Base-by-base conservation (phyloP, 139 green algal genomes). In the Pleodorina starrii region DNA sequence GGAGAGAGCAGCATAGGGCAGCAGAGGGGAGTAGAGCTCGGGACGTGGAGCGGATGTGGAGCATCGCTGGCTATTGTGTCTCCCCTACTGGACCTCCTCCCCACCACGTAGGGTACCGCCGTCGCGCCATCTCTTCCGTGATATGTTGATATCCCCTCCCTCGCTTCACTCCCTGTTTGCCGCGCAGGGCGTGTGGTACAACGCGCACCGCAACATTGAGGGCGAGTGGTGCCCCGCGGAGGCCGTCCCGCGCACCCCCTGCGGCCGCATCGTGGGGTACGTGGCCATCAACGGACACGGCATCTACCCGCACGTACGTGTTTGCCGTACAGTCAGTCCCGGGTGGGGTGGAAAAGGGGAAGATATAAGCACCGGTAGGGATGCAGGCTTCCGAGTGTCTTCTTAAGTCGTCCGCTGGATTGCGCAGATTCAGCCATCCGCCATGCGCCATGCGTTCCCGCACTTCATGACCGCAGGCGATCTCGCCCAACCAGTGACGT, bases 161-260 rank as follows among this genome's bases (percentile, higher is more conserved):
- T n/a, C n/a, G n/a, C n/a, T n/a, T n/a, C n/a, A n/a, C 54, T 66
- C 3, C n/a, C 76, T 32, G 3, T 69, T 32, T 32, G 35, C 76
- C 1, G 4, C 46, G 25, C 72, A 85, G 72, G 85, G 85, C 42
- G 73, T 90, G 72, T 90, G 85, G 85, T 90, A 90, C 85, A 90
- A 90, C 72, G 72, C 85, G 16, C 85, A 90, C 85, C 72, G 85
- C 54, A 90, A 90, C 74, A 84, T 84, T 4, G 85, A 90, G 42
- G 85, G 85, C 72, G 73, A 84, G 54, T 90, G 85, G 85, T 63
- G 40, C n/a, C 51, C 85, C 38, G 73, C 72, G 14, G 29, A 21
- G 11, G 23, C 0, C 0, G 85, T 90, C 44, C 85, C 85, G 6
- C 72, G 72, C 85, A 85, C 54, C 54, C 85, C 73, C 40, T 84